Evolutionary conservation across 805 yeast genomes (phyloP), one percentile per base, ranked within the genome.

Genomic region (Kodamaea kakaduensis): DNA sequence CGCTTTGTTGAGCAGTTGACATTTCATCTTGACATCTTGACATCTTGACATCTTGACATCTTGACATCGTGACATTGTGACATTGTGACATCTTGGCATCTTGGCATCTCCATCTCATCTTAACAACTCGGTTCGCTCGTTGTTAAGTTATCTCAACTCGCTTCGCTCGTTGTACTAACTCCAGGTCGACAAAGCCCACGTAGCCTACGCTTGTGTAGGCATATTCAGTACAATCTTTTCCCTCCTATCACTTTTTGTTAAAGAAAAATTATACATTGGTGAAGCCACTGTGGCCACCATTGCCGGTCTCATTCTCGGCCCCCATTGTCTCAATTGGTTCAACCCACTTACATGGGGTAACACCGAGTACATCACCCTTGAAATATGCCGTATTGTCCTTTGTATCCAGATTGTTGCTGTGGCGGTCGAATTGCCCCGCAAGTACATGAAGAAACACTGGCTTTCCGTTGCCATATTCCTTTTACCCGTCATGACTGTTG

Each of bases 391-490:
- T 36, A 75, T 88, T 10, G 90, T 87, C 3, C 64, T 88, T 48
- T 81, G 90, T 53, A 75, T 88, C 35, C 96, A 88, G 64, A 85
- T 88, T 47, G 90, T 88, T 50, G 96, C 96, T 7, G 95, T 86
- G 14, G 95, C 96, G 2, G 97, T 88, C 21, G 97, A 88, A 58
- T 66, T 88, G 58, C 97, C 97, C 12, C 77, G 84, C 38, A 84
- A 84, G 54, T 88, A 89, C 56, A 84, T 89, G 90, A 69, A 78
- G 44, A 75, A 75, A 42, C 96, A 89, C 55, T 81, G 93, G 87
- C 46, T 73, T 6, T 81, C 94, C 0, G 88, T 89, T 10, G 58
- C 77, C 14, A 70, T 84, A 56, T 70, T 88, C 31, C 68, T 88
- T 29, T 68, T 87, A 20, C 95, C 95, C 1, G 93, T 84, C 17